Conservation (phyloP, 2,329 filamentous ascomycete species). For the Penicillium glabrum region DNA sequence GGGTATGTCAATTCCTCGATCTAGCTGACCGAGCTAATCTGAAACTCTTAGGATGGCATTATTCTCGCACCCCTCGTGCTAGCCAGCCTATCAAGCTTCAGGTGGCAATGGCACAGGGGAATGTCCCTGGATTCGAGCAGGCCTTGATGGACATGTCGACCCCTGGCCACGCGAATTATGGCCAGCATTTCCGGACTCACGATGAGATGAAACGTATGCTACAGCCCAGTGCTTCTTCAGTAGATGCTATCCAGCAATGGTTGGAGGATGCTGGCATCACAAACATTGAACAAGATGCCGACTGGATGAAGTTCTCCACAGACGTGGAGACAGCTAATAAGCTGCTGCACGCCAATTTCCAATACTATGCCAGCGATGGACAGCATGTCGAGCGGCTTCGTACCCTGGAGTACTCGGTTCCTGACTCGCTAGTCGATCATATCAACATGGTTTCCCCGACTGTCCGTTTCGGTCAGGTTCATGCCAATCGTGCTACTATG, state of each 20-base stretch:
- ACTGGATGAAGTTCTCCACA: conserved; percentile 40
- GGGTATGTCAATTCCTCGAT: conserved; percentile 22
- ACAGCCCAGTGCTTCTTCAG: conserved; percentile 42
- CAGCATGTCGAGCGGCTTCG: conserved; percentile 34
- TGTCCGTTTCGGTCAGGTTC: conserved; percentile 41
- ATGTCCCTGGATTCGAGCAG: conserved; percentile 43
- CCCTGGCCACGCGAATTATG: conserved; percentile 49
- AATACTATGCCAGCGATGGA: conserved; percentile 35
- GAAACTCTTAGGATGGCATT: conserved; percentile 31
- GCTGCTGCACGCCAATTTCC: conserved; percentile 41
- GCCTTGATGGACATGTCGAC: conserved; percentile 52
- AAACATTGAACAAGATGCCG: conserved; percentile 37
- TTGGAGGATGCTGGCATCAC: conserved; percentile 41
- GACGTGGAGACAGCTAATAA: conserved; percentile 37
- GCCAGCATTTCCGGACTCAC: conserved; percentile 48
- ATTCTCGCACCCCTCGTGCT: conserved; percentile 25
- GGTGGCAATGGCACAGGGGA: conserved; percentile 38
- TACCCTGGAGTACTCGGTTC: conserved; percentile 44
- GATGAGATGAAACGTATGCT: conserved; percentile 53
- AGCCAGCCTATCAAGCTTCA: conserved; percentile 32
- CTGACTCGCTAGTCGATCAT: conserved; percentile 32
- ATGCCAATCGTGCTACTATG: conserved; percentile 27
- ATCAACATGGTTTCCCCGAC: conserved; percentile 45
- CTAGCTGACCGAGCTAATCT: neutral
- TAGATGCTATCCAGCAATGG: conserved; percentile 48